Conservation (phyloP, 768 basidiomycete species). For the Suillus subaureus region DNA sequence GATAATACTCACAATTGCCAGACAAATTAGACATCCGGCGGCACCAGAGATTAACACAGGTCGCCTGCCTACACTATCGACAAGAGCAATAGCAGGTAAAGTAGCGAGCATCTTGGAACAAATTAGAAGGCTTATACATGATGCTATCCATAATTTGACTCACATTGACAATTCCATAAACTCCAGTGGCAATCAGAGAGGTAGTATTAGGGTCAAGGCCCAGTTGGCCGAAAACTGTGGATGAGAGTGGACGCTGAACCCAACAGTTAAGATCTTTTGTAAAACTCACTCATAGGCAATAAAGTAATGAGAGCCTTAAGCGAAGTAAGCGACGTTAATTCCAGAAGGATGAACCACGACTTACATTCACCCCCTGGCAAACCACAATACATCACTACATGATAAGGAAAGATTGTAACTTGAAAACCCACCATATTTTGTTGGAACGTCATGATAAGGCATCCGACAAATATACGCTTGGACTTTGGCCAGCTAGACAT, state of each 20-base stretch:
- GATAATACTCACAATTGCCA: conserved; percentile 31
- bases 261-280: not conserved
- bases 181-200: conserved; percentile 44
- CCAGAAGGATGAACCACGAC: conserved; percentile 7
- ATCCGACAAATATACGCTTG: conserved; percentile 32
- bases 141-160: not conserved
- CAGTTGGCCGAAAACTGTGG: conserved; percentile 41
- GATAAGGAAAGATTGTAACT: not conserved
- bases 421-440: conserved; percentile 32
- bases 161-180: conserved; percentile 39
- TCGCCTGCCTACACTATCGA: conserved; percentile 42
- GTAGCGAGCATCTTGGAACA: conserved; percentile 33
- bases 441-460: conserved; percentile 35
- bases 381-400: conserved; percentile 1
- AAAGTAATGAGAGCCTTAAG: conserved; percentile 33
- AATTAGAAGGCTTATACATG: too few relatives aligned
- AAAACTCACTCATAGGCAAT: conserved; percentile 9
- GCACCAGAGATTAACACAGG: conserved; percentile 43
- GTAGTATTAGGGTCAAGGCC: conserved; percentile 43
- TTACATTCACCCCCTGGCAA: conserved; percentile 29
- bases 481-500: conserved; percentile 34
- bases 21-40: conserved; percentile 32
- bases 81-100: conserved; percentile 36
- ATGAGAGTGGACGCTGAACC: conserved; percentile 15
- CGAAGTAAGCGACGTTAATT: conserved; percentile 8